These are phyloP conservation scores for Boletus vinaceobasis DNA, from an alignment of 768 basidiomycete genomes.

Conservation along the genomic window DNA sequence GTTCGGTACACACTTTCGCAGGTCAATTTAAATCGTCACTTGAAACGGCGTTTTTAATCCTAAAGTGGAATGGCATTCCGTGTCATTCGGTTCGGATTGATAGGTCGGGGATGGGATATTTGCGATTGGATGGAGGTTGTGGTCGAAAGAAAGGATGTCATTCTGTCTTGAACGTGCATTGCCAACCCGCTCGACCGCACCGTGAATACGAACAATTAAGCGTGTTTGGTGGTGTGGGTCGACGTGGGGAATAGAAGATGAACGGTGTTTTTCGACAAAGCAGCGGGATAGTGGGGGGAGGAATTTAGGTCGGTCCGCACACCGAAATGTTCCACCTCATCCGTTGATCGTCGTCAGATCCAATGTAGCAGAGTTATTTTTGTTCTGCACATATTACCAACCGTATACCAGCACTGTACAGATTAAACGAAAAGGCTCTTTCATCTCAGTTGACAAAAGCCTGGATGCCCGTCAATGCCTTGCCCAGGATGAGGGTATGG, in stretches of 20 bases:
- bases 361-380: neutral
- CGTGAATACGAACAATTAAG: neutral
- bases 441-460: constrained; percentile 68
- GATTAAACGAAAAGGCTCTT: neutral
- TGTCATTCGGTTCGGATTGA: neutral
- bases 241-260: neutral
- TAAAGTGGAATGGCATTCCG: neutral
- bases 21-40: neutral
- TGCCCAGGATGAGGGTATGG: constrained; percentile 89
- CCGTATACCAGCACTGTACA: neutral
- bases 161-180: neutral
- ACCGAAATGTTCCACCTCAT: neutral
- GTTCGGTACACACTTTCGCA: neutral
- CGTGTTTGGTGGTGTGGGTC: neutral
- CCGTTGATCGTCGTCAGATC: neutral
- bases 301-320: neutral
- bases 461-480: constrained; percentile 83
- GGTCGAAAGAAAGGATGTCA: neutral
- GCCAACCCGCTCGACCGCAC: neutral
- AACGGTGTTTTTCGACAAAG: neutral
- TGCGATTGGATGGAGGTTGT: too few relatives aligned
- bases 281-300: too few relatives aligned
- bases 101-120: neutral
- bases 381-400: neutral
- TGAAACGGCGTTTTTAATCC: neutral